Evolutionary conservation across 768 basidiomycete genomes (phyloP).

Genomic region (Candolleomyces efflorescens): DNA sequence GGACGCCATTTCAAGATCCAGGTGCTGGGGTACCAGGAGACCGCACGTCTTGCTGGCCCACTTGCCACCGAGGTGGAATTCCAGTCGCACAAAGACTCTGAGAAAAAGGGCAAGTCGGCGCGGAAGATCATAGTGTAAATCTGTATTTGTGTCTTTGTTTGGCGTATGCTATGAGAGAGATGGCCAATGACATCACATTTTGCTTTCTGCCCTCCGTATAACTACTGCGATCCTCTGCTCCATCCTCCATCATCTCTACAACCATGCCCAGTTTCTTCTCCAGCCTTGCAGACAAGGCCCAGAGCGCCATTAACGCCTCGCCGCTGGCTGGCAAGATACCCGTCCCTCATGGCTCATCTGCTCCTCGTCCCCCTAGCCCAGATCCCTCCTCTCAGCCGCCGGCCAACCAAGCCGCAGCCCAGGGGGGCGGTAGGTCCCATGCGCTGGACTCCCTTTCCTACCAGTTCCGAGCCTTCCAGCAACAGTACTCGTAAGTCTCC

Average conservation of each 20-base stretch:
- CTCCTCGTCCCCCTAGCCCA: slow-evolving; percentile 30
- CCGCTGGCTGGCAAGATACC: slow-evolving; percentile 56
- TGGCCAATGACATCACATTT: slow-evolving; percentile 13
- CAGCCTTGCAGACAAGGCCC: slow-evolving; percentile 73
- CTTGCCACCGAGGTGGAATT: slow-evolving; percentile 95
- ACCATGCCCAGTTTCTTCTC: slow-evolving; percentile 58
- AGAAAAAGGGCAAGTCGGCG: slow-evolving; percentile 85
- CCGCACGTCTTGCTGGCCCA: slow-evolving; percentile 75
- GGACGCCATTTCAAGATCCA: slow-evolving; percentile 89
- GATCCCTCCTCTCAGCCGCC: slow-evolving; percentile 34
- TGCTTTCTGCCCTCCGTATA: slow-evolving; percentile 7
- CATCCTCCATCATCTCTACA: slow-evolving; percentile 14
- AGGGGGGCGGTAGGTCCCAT: slow-evolving; percentile 45
- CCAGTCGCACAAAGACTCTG: slow-evolving; percentile 89
- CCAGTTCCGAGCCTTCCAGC: slow-evolving; percentile 67
- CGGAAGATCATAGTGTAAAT: slow-evolving; percentile 72
- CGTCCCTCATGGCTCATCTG: slow-evolving; percentile 1
- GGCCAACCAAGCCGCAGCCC: slow-evolving; percentile 39
- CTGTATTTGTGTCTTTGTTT: slow-evolving; percentile 25
- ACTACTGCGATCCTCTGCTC: slow-evolving; percentile 12
- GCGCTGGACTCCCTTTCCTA: slow-evolving; percentile 63
- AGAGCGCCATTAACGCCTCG: slow-evolving; percentile 60
- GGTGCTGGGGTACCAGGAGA: slow-evolving; percentile 78
- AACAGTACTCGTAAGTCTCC: slow-evolving; percentile 62
- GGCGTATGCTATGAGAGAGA: slow-evolving; percentile 17